phyloP scores from a whole-genome alignment of 106 monocot genomes.

The Platanthera zijinensis region DNA sequence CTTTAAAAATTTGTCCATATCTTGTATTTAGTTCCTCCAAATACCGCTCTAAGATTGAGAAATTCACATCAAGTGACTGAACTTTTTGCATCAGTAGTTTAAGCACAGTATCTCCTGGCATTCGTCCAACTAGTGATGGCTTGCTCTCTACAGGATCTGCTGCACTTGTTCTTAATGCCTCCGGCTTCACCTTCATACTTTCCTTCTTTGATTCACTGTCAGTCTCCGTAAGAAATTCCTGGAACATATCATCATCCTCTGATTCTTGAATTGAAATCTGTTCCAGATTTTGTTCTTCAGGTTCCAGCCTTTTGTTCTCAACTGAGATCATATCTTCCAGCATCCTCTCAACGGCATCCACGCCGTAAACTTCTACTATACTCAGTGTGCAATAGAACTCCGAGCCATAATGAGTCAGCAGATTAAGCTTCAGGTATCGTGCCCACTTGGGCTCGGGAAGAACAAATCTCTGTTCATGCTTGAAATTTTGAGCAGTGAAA shows the following conservation, averaged over 20 bases:
- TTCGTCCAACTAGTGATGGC: conserved; percentile 52
- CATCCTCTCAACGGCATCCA: conserved; percentile 94
- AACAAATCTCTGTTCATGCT: conserved; percentile 65
- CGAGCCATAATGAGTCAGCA: conserved; percentile 74
- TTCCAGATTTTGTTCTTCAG: conserved; percentile 35
- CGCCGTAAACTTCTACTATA: conserved; percentile 70
- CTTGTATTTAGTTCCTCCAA: conserved; percentile 69
- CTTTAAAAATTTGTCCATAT: conserved; percentile 71
- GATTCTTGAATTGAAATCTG: conserved; percentile 17
- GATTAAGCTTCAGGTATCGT: conserved; percentile 65
- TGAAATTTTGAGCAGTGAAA: conserved; percentile 66
- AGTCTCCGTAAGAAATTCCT: conserved; percentile 17
- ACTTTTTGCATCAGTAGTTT: conserved; percentile 90
- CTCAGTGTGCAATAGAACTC: conserved; percentile 90
- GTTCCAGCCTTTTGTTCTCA: conserved; percentile 30
- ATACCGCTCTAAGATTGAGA: conserved; percentile 74
- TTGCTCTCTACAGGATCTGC: conserved; percentile 34
- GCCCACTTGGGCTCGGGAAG: conserved; percentile 78
- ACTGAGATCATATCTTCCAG: conserved; percentile 71
- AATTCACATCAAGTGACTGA: conserved; percentile 65
- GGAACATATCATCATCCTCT: conserved; percentile 21
- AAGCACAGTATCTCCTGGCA: conserved; percentile 83
- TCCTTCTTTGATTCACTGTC: conserved; percentile 25
- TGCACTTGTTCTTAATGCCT: conserved; percentile 14
- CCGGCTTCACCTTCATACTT: conserved; percentile 19